Base-by-base conservation (phyloP, 2,329 filamentous ascomycete genomes). In the Thielaviopsis punctulata region DNA sequence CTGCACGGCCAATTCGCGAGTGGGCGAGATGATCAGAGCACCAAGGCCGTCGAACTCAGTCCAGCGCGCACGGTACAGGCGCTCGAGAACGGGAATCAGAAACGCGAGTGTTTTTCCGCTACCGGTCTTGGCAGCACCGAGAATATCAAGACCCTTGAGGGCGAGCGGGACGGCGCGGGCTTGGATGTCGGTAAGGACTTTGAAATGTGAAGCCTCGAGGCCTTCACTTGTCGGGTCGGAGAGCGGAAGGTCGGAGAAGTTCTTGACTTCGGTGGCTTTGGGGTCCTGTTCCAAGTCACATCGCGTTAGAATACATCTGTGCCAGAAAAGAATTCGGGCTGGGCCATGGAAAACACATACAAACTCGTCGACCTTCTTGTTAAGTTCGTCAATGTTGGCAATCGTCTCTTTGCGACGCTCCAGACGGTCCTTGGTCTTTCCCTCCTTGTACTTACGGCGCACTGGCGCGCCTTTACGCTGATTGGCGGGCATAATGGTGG, bases 31-130 rank as follows among this genome's bases (percentile, higher is more conserved):
- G 58, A 98, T 86, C 57, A 98, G 75, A 4, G 92, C 92, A 8
- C 90, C 90, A 25, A 98, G 72, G 0, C 92, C 92, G 67, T 98
- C 92, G 59, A 81, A 76, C 60, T 94, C 86, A 15, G 92, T 85
- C 82, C 89, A 95, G 73, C 82, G 85, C 52, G 81, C 79, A 49
- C 88, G 81, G 65, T 94, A 92, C 2, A 98, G 75, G 61, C 90
- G 93, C 66, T 98, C 92, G 48, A 98, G 76, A 0, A 96, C 82
- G 1, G 92, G 92, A 2, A 96, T 71, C 7, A 98, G 69, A 64
- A 98, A 98, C 0, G 92, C 86, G 22, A 98, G 73, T 0, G 90
- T 96, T 71, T 96, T 96, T 62, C 90, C 90, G 63, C 86, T 93
- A 49, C 90, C 90, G 0, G 90, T 96, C 68, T 94, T 95, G 41